Conservation (phyloP, 2,329 filamentous ascomycete genomes). For the Exophiala sp. region DNA sequence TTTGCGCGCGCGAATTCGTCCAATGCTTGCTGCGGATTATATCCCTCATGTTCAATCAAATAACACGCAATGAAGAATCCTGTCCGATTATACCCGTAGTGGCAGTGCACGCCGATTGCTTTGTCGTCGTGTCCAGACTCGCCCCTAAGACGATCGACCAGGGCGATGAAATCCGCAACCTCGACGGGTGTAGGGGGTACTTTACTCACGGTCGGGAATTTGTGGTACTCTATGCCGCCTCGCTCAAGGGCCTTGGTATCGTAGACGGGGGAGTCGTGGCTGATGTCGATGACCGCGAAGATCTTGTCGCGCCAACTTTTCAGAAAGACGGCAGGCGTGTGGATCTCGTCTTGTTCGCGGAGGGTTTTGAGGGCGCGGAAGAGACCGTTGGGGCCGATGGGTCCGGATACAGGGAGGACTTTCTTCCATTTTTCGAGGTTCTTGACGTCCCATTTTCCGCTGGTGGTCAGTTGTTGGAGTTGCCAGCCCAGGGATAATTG, state of each 20-base stretch:
- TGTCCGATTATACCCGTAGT: slow-evolving; percentile 93
- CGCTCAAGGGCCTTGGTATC: slow-evolving; percentile 68
- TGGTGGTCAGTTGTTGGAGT: slow-evolving; percentile 78
- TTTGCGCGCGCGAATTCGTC: slow-evolving; percentile 69
- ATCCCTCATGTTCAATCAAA: slow-evolving; percentile 75
- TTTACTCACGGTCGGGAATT: slow-evolving; percentile 89
- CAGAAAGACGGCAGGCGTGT: slow-evolving; percentile 72
- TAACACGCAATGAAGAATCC: slow-evolving; percentile 90
- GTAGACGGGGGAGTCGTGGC: slow-evolving; percentile 85
- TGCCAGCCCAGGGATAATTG: slow-evolving; percentile 86
- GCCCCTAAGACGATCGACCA: slow-evolving; percentile 58
- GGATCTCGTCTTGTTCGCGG: slow-evolving; percentile 78
- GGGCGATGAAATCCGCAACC: slow-evolving; percentile 56
- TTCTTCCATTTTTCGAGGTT: slow-evolving; percentile 89
- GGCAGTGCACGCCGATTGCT: slow-evolving; percentile 81
- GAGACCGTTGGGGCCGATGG: slow-evolving; percentile 62
- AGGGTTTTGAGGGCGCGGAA: slow-evolving; percentile 93
- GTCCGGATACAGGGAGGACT: slow-evolving; percentile 70
- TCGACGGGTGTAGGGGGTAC: slow-evolving; percentile 69
- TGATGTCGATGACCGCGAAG: slow-evolving; percentile 82
- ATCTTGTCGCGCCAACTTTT: slow-evolving; percentile 63
- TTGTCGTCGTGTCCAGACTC: slow-evolving; percentile 44
- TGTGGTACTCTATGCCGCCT: slow-evolving; percentile 69
- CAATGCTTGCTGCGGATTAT: slow-evolving; percentile 70
- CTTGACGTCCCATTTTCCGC: slow-evolving; percentile 97